A percentile compares a stretch with the other conserved stretches of the same genome.
phyloP scores from a whole-genome alignment of 2,329 filamentous ascomycete genomes.

The Tolypocladium pustulatum region DNA sequence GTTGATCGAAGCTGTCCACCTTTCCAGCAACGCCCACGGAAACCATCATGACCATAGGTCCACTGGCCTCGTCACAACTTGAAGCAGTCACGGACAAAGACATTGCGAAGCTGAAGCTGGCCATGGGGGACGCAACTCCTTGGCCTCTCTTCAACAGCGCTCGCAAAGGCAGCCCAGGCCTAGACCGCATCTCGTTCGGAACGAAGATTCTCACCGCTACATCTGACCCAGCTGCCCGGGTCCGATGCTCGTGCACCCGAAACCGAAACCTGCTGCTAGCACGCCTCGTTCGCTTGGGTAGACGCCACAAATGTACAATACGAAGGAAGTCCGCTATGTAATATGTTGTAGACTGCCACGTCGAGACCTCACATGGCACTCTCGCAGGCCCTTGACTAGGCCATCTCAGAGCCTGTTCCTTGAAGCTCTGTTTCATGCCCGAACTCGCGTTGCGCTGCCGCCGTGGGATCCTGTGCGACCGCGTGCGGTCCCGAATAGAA shows the following conservation, averaged over 20 bases:
- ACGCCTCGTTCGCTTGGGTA: background rate
- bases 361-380: background rate
- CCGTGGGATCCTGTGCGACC: background rate
- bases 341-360: background rate
- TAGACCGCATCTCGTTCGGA: background rate
- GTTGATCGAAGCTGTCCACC: background rate
- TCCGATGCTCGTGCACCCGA: background rate
- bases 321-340: background rate
- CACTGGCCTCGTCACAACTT: background rate
- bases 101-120: background rate
- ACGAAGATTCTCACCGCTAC: conserved; percentile 2
- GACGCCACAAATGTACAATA: background rate
- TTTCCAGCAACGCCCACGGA: background rate
- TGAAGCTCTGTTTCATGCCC: background rate
- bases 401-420: background rate
- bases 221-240: background rate
- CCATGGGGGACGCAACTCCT: background rate
- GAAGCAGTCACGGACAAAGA: background rate
- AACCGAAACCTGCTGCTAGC: background rate
- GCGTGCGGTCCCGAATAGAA: background rate
- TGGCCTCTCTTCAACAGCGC: background rate
- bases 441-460: background rate
- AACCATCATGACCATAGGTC: background rate
- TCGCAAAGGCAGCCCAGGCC: background rate
- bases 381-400: background rate